phyloP scores from a whole-genome alignment of 83 land plant species.

The Diphasiastrum complanatum region DNA sequence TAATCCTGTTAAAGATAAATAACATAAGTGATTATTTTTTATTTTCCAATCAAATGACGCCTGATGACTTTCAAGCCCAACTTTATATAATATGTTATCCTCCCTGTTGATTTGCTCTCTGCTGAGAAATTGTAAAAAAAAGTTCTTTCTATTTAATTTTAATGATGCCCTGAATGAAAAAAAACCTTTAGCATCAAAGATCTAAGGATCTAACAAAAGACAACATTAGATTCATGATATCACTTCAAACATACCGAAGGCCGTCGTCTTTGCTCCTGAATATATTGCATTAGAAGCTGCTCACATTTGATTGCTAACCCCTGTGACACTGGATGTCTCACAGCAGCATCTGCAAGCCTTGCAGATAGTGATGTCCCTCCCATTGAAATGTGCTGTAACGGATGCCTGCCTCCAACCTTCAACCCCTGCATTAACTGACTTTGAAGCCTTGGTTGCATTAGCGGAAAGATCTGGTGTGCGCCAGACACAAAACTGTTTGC shows the following conservation, averaged over 20 bases:
- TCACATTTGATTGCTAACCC: conserved; percentile 22
- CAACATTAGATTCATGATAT: too few species aligned
- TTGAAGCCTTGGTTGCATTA: conserved; percentile 31
- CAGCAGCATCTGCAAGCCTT: conserved; percentile 8
- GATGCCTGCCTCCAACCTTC: conserved; percentile 21
- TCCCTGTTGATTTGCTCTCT: too few species aligned
- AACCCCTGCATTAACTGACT: conserved; percentile 24
- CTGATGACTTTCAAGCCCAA: too few species aligned
- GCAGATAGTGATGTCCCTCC: not conserved
- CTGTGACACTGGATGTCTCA: conserved; percentile 13
- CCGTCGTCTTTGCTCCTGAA: conserved; percentile 34
- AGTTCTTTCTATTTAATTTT: too few species aligned
- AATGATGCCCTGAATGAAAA: too few species aligned
- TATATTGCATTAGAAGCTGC: conserved; percentile 27
- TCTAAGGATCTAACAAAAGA: too few species aligned
- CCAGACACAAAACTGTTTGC: conserved; percentile 19
- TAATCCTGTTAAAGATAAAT: too few species aligned
- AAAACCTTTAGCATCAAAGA: too few species aligned
- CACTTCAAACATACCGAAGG: conserved; percentile 28
- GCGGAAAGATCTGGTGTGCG: conserved; percentile 29
- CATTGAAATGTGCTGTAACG: conserved; percentile 3
- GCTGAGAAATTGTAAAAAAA: too few species aligned
- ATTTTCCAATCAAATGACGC: too few species aligned
- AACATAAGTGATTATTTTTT: too few species aligned
- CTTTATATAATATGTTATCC: too few species aligned